These are phyloP conservation scores for Fusarium sp. DNA, from an alignment of 2,329 filamentous ascomycete genomes.

Conservation along the genomic window DNA sequence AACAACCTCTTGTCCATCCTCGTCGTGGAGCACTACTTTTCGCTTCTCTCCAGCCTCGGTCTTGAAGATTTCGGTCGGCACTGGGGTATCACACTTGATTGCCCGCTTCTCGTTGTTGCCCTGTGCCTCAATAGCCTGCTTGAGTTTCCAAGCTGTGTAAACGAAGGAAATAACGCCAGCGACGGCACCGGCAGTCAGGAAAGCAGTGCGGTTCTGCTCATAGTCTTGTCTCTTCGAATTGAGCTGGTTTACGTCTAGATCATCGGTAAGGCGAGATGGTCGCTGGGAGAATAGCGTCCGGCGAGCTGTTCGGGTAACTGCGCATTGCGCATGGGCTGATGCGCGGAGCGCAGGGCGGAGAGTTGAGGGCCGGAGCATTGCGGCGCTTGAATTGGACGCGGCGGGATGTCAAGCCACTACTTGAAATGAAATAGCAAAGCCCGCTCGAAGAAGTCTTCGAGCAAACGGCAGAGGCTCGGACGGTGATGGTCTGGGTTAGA, in stretches of 20 bases:
- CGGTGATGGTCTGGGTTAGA: conserved; percentile 22
- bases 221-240: conserved; percentile 60
- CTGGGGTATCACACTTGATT: conserved; percentile 54
- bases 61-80: conserved; percentile 59
- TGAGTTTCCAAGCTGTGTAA: conserved; percentile 65
- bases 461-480: conserved; percentile 1
- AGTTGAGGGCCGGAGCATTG: conserved; percentile 48
- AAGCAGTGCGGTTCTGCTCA: conserved; percentile 61
- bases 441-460: conserved; percentile 13
- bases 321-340: conserved; percentile 40
- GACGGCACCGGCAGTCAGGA: conserved; percentile 62
- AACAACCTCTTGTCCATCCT: conserved; percentile 78
- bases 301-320: conserved; percentile 34
- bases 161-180: conserved; percentile 62
- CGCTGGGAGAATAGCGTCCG: conserved; percentile 48
- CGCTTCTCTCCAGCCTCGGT: conserved; percentile 62
- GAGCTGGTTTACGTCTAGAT: conserved; percentile 62
- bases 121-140: conserved; percentile 52
- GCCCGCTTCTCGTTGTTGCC: conserved; percentile 54
- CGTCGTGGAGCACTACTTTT: conserved; percentile 71
- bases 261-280: conserved; percentile 56
- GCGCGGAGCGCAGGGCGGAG: conserved; percentile 47
- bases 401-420: conserved; percentile 5
- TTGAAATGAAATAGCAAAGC: neutral
- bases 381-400: conserved; percentile 7